These are phyloP conservation scores for Thalia dealbata DNA, from an alignment of 176 grass and related monocot genomes.

Conservation along the genomic window DNA sequence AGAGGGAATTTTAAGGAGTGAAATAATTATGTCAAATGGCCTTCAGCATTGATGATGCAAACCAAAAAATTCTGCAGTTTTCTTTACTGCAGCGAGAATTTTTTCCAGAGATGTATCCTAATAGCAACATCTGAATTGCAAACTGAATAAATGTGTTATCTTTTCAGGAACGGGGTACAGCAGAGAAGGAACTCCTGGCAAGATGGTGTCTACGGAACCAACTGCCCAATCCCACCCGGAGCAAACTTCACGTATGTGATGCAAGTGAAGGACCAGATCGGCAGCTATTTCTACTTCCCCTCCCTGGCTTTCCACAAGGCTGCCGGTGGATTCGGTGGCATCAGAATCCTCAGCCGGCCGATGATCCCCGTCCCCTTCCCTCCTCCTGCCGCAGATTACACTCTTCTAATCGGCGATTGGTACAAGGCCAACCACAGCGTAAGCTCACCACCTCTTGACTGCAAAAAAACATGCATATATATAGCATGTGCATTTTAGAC, in stretches of 20 bases:
- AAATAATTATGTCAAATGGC: too few relatives aligned
- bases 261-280: conserved; percentile 94
- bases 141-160: not conserved
- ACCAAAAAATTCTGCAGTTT: too few relatives aligned
- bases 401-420: conserved; percentile 68
- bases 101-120: not conserved
- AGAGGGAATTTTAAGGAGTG: not conserved
- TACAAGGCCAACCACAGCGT: conserved; percentile 96
- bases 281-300: conserved; percentile 93
- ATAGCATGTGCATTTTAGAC: not conserved
- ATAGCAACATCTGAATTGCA: not conserved
- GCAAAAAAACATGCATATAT: too few relatives aligned
- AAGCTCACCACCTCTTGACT: conserved; percentile 1
- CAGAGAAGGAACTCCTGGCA: conserved; percentile 94
- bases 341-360: conserved; percentile 67
- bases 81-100: too few relatives aligned
- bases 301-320: conserved; percentile 84
- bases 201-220: conserved; percentile 79
- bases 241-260: conserved; percentile 75
- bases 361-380: conserved; percentile 78
- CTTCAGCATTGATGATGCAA: too few relatives aligned
- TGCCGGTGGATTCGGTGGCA: conserved; percentile 69
- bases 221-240: conserved; percentile 77
- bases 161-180: conserved; percentile 72
- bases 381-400: conserved; percentile 67